Evolutionary conservation across 2,329 filamentous ascomycete species (phyloP), one percentile per base, ranked within the genome.

Genomic region (Parastagonospora avenae): DNA sequence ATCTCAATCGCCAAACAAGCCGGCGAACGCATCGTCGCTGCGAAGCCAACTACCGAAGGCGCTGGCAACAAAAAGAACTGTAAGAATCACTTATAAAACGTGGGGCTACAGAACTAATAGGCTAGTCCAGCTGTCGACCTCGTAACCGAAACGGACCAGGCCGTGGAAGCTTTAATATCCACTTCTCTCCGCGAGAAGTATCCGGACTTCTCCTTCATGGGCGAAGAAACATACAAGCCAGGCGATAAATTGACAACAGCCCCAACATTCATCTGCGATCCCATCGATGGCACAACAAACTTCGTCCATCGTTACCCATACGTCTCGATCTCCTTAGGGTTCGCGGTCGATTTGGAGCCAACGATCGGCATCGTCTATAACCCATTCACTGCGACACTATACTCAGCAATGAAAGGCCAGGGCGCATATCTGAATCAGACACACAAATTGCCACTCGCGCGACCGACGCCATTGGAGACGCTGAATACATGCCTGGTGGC

Each of bases 281-380:
- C 90, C 38, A 92, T 93, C 62, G 90, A 93, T 75, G 90, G 88
- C 66, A 92, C 84, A 6, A 91, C 87, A 43, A 92, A 92, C 79
- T 92, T 93, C 67, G 83, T 92, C 40, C 90, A 92, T 74, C 83
- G 82, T 15, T 88, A 90, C 74, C 88, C 85, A 57, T 82, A 85
- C 63, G 88, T 90, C 55, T 90, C 86, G 76, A 87, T 92, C 75
- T 91, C 88, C 9, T 84, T 93, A 30, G 90, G 89, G 39, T 80
- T 93, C 50, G 82, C 87, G 37, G 74, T 91, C 54, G 74, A 82
- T 64, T 82, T 82, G 56, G 66, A 70, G 48, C 88, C 90, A 16
- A 78, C 79, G 46, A 80, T 92, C 38, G 90, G 90, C 54, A 85
- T 93, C 50, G 85, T 93, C 55, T 92, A 91, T 77, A 92, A 92